phyloP scores from a whole-genome alignment of 768 basidiomycete genomes.

The Pleurotus citrinopileatus region DNA sequence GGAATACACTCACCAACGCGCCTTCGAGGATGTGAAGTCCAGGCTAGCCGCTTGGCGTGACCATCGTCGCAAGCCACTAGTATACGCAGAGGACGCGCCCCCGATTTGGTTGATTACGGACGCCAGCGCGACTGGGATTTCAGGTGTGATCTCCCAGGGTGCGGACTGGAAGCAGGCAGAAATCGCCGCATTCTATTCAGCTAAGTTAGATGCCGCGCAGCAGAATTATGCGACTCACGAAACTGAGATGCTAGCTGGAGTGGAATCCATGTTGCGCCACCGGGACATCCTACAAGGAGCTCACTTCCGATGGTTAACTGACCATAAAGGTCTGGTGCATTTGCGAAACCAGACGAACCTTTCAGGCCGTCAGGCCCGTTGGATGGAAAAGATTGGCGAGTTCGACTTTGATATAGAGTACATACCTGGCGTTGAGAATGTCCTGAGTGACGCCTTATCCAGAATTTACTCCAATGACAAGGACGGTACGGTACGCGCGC shows the following conservation, averaged over 20 bases:
- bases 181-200: conserved; percentile 24
- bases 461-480: conserved; percentile 16
- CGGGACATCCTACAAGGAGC: conserved; percentile 10
- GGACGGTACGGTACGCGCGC: conserved; percentile 12
- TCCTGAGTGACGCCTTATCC: conserved; percentile 30
- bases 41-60: conserved; percentile 6
- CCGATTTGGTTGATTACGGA: conserved; percentile 19
- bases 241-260: conserved; percentile 17
- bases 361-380: conserved; percentile 12
- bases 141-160: conserved; percentile 13
- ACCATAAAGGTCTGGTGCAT: conserved; percentile 9
- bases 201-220: conserved; percentile 19
- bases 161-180: conserved; percentile 18
- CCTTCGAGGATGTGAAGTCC: conserved; percentile 25
- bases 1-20: conserved; percentile 11
- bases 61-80: conserved; percentile 8
- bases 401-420: conserved; percentile 18
- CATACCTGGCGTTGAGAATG: conserved; percentile 15
- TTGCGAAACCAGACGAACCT: conserved; percentile 11
- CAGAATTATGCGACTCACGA: conserved; percentile 27
- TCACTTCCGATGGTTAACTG: conserved; percentile 10
- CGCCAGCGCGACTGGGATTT: conserved; percentile 16
- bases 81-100: conserved; percentile 11
- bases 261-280: conserved; percentile 12
- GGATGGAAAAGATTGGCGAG: conserved; percentile 13